A percentile compares a stretch with the other conserved stretches of the same genome.
These are phyloP conservation scores for Protomyces inouyei DNA, from an alignment of 1,139 yeast species.

Conservation along the genomic window DNA sequence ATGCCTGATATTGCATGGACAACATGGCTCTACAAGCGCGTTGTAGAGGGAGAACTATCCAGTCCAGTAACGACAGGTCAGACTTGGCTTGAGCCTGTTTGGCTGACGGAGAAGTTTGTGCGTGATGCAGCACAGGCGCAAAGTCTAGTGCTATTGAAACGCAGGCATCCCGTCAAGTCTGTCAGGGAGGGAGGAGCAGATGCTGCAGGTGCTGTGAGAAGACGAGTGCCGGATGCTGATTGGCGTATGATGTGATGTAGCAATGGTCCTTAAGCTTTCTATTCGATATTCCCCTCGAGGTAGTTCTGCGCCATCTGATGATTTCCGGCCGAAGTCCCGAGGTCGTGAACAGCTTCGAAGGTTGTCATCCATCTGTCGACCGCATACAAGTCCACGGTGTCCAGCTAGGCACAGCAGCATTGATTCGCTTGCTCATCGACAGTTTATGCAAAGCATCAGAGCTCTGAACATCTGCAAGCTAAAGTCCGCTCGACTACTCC, in stretches of 20 bases:
- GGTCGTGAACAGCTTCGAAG: no score
- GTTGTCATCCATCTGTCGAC: no score
- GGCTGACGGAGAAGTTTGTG: background rate
- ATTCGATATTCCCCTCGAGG: no score
- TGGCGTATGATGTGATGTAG: background rate
- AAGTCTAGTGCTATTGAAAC: background rate
- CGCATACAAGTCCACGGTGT: no score
- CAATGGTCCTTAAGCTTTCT: no score
- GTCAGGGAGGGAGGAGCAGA: background rate
- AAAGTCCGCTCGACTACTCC: no score
- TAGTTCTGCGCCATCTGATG: no score
- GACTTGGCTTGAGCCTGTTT: background rate
- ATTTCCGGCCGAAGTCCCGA: no score
- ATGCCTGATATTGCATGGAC: background rate
- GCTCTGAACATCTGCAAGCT: no score
- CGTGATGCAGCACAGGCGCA: background rate
- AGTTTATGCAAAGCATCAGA: no score
- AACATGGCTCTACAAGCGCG: background rate
- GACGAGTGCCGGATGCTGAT: background rate
- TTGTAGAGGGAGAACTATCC: background rate
- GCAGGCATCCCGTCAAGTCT: background rate
- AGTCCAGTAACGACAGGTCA: background rate
- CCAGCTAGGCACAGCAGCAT: no score
- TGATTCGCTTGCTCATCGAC: no score
- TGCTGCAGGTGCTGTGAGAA: background rate